Conservation (phyloP, 176 grass and related monocot species). For the Typha latifolia region DNA sequence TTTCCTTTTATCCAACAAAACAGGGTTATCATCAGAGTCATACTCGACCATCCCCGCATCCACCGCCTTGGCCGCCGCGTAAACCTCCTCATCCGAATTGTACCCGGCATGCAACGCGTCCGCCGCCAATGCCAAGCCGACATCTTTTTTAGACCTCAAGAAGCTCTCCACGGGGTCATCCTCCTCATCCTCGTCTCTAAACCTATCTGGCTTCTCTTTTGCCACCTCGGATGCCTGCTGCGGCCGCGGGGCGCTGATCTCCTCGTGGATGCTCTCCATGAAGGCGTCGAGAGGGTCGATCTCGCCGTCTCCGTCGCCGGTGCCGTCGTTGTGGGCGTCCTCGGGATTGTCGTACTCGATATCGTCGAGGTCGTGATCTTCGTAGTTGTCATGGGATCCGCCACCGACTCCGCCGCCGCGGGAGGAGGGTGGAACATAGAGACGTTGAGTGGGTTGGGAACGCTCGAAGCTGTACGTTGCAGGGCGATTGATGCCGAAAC, state of each 20-base stretch:
- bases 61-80: conserved; percentile 88
- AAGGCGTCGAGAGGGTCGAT: conserved; percentile 90
- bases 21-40: conserved; percentile 84
- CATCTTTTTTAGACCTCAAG: conserved; percentile 81
- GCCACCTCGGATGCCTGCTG: conserved; percentile 11
- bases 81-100: conserved; percentile 93
- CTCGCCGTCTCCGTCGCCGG: conserved; percentile 21
- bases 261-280: conserved; percentile 88
- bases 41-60: conserved; percentile 89
- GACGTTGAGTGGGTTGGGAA: conserved; percentile 46
- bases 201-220: conserved; percentile 32
- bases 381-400: conserved; percentile 18
- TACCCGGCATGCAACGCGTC: conserved; percentile 73
- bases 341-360: conserved; percentile 58
- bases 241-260: conserved; percentile 64
- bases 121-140: conserved; percentile 59
- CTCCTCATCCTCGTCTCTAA: conserved; percentile 64
- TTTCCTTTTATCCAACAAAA: conserved; percentile 89
- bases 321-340: not conserved
- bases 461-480: conserved; percentile 83
- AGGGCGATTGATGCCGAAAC: conserved; percentile 69
- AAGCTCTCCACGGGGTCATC: conserved; percentile 88
- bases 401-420: not conserved
- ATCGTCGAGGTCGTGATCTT: conserved; percentile 85
- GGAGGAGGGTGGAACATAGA: conserved; percentile 50